Percentiles rank a stretch among this genome's conserved stretches.
Conservation (phyloP, 805 yeast species). For the Myxozyma neglecta region DNA sequence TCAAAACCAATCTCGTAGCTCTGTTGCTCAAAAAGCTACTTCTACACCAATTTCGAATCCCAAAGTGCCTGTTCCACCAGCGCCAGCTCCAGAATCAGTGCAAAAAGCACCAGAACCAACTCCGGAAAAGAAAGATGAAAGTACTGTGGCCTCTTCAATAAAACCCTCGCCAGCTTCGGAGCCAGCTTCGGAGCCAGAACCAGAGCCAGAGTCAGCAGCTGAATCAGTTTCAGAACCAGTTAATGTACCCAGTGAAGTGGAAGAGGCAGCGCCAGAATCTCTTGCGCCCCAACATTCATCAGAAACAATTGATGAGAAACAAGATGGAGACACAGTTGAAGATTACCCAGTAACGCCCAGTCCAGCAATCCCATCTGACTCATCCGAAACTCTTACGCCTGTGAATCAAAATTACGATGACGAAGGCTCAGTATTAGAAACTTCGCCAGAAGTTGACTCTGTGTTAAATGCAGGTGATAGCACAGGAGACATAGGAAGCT, state of each 20-base stretch:
- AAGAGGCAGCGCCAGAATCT: neutral
- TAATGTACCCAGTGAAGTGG: neutral
- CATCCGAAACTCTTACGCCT: neutral
- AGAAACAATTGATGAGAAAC: neutral
- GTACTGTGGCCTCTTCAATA: neutral
- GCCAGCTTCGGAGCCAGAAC: neutral
- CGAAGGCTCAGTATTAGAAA: neutral
- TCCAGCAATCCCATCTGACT: neutral
- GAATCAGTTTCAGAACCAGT: neutral
- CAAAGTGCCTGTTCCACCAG: neutral
- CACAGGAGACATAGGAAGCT: slow-evolving; percentile 10
- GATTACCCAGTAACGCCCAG: neutral
- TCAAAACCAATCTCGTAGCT: neutral
- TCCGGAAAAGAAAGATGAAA: neutral
- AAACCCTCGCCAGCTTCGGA: neutral
- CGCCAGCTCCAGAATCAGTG: neutral
- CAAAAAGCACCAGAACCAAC: neutral
- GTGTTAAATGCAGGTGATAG: neutral
- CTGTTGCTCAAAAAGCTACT: neutral
- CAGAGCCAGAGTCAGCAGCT: neutral
- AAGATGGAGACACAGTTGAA: neutral
- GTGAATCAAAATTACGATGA: neutral
- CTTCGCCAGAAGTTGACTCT: neutral
- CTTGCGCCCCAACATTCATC: neutral
- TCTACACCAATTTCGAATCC: slow-evolving; percentile 1